Percentiles rank a stretch among this genome's conserved stretches.
Evolutionary conservation across 805 yeast genomes (phyloP).

Genomic region (Ogataea degrootiae): DNA sequence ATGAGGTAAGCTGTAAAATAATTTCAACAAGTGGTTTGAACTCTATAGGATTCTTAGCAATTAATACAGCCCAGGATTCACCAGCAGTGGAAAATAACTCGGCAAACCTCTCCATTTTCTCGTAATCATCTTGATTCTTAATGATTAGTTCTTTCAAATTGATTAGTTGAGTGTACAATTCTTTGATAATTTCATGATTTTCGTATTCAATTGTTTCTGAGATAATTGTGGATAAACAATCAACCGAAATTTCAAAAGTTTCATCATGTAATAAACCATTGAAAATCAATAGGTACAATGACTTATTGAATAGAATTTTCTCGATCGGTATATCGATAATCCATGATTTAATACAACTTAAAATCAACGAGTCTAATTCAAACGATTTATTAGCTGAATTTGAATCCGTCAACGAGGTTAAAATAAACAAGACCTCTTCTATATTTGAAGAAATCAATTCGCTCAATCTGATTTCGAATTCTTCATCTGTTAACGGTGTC

Average conservation of each 20-base stretch:
- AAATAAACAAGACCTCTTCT: conserved; percentile 57
- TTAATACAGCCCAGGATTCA: conserved; percentile 88
- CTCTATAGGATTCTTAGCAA: conserved; percentile 64
- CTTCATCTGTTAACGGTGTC: conserved; percentile 77
- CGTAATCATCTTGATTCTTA: conserved; percentile 53
- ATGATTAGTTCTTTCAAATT: conserved; percentile 50
- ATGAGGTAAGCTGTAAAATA: conserved; percentile 63
- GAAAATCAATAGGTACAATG: conserved; percentile 67
- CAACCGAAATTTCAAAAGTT: conserved; percentile 79
- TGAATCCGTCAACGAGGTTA: conserved; percentile 44
- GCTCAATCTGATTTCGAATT: conserved; percentile 59
- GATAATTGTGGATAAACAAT: conserved; percentile 77
- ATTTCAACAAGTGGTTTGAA: conserved; percentile 73
- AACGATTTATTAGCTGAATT: conserved; percentile 23
- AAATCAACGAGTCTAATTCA: conserved; percentile 39
- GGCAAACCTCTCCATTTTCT: conserved; percentile 62
- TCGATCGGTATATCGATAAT: conserved; percentile 78
- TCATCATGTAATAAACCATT: conserved; percentile 52
- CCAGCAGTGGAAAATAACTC: conserved; percentile 88
- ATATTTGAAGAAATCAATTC: conserved; percentile 64
- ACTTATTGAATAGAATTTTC: conserved; percentile 55
- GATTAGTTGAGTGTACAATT: conserved; percentile 65
- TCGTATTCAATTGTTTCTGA: conserved; percentile 78
- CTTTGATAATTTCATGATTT: conserved; percentile 47
- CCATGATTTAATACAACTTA: conserved; percentile 87